Evolutionary conservation across 2,329 filamentous ascomycete species (phyloP).

Genomic region (Tothia fuscella): DNA sequence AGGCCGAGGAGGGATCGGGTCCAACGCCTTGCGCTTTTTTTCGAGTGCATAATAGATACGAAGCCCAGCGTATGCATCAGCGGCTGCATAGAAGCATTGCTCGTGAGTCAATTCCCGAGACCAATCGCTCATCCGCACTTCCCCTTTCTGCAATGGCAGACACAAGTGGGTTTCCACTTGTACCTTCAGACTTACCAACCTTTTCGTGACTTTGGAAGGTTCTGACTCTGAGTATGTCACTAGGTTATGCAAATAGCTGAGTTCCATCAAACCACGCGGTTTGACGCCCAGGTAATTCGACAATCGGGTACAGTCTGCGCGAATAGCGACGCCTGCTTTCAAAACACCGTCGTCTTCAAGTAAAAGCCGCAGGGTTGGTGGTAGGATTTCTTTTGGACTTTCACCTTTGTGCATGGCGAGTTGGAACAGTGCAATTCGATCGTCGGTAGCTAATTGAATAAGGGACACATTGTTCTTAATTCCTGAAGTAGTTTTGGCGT

Average conservation of each 20-base stretch:
- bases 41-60: slow-evolving; percentile 65
- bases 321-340: slow-evolving; percentile 69
- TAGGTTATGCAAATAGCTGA: slow-evolving; percentile 71
- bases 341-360: slow-evolving; percentile 58
- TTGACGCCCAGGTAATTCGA: slow-evolving; percentile 53
- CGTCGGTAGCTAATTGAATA: slow-evolving; percentile 69
- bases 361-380: slow-evolving; percentile 56
- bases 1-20: slow-evolving; percentile 60
- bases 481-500: slow-evolving; percentile 34
- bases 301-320: slow-evolving; percentile 53
- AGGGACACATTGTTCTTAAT: slow-evolving; percentile 63
- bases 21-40: slow-evolving; percentile 49
- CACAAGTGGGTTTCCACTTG: slow-evolving; percentile 61
- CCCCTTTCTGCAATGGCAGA: slow-evolving; percentile 64
- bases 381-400: slow-evolving; percentile 44
- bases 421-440: slow-evolving; percentile 71
- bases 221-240: slow-evolving; percentile 52
- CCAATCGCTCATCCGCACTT: slow-evolving; percentile 69
- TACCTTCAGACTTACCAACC: slow-evolving; percentile 50
- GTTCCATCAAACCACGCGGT: slow-evolving; percentile 59
- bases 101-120: slow-evolving; percentile 44
- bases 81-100: slow-evolving; percentile 49
- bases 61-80: slow-evolving; percentile 69
- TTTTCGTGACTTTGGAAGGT: slow-evolving; percentile 50
- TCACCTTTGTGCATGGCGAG: slow-evolving; percentile 45